These are phyloP conservation scores for Colletotrichum aenigma DNA, from an alignment of 2,329 filamentous ascomycete species.

Conservation along the genomic window DNA sequence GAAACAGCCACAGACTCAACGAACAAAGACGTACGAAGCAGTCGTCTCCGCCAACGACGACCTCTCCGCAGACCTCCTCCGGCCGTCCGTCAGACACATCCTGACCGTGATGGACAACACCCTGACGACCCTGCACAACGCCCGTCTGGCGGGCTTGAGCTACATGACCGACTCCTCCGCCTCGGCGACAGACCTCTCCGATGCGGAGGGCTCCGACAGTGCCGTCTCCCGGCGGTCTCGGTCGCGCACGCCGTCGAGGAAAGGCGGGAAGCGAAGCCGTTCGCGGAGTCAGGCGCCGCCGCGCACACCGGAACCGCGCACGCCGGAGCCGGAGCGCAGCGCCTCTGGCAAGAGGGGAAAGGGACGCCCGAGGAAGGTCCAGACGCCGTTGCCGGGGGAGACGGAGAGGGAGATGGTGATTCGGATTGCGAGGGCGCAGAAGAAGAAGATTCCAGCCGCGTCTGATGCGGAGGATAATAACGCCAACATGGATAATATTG, in stretches of 20 bases:
- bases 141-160: slow-evolving; percentile 58
- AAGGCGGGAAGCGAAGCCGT: not conserved
- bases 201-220: slow-evolving; percentile 20
- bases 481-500: fast-evolving
- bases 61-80: slow-evolving; percentile 65
- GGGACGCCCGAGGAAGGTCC: slow-evolving; percentile 46
- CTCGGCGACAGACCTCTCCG: slow-evolving; percentile 35
- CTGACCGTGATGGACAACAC: slow-evolving; percentile 72
- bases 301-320: slow-evolving; percentile 11
- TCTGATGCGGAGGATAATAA: slow-evolving; percentile 16
- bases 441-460: slow-evolving; percentile 20
- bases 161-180: slow-evolving; percentile 43
- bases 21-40: slow-evolving; percentile 45
- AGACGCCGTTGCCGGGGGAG: slow-evolving; percentile 46
- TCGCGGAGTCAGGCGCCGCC: slow-evolving; percentile 3
- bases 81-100: slow-evolving; percentile 72
- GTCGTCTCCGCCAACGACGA: slow-evolving; percentile 74
- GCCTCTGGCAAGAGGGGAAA: slow-evolving; percentile 20
- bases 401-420: slow-evolving; percentile 49
- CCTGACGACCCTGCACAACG: slow-evolving; percentile 72
- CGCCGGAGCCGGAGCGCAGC: slow-evolving; percentile 1
- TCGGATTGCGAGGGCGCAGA: slow-evolving; percentile 48
- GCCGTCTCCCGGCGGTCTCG: slow-evolving; percentile 3
- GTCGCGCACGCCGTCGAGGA: not conserved
- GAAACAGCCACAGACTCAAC: not conserved